Base-by-base conservation (phyloP, 75 land plant species). In the Gnetum montanum region DNA sequence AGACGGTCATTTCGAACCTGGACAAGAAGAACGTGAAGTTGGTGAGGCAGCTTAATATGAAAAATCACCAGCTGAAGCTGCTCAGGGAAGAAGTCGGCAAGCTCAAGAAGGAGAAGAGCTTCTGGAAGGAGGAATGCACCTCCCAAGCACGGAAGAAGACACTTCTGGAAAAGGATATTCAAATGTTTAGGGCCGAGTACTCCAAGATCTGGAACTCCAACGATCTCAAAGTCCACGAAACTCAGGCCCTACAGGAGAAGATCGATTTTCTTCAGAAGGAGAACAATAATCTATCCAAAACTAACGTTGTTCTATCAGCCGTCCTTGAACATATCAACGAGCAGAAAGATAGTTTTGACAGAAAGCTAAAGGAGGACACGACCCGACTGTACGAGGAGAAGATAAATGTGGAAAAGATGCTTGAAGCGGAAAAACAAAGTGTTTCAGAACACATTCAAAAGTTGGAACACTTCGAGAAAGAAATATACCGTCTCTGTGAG, bases 1-100 rank as follows among this genome's bases (percentile, higher is more conserved):
- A 27, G 37, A 31, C 19, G 4, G 34, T 12, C 23, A 24, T 61
- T 10, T 26, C 11, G 8, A 4, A 38, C 8, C 22, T 55, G 15
- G 26, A 61, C 22, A 30, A 38, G 8, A 43, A 49, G 1, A 54
- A 63, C 25, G 6, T 28, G n/a, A 22, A 8, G 52, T 23, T 26
- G 4, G 29, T 53, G 13, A 49, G 18, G 54, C 60, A 36, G 13
- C 24, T 45, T 3, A 58, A 49, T 23, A 30, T 26, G 11, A 56
- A n/a, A 10, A 61, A 34, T 18, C 23, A 7, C 43, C 56, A 71
- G 20, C 3, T 65, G 8, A 63, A 52, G 52, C 65, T 56, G 55
- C 43, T 73, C 36, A 63, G 31, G 62, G 58, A 67, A 48, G 80
- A 77, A 43, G n/a, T 72, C 0, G 57, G 60, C 22, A 58, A 28